A percentile compares a stretch with the other conserved stretches of the same genome.
Evolutionary conservation across 1,284 basidiomycete species (phyloP).

Genomic region (Serendipita sp.): DNA sequence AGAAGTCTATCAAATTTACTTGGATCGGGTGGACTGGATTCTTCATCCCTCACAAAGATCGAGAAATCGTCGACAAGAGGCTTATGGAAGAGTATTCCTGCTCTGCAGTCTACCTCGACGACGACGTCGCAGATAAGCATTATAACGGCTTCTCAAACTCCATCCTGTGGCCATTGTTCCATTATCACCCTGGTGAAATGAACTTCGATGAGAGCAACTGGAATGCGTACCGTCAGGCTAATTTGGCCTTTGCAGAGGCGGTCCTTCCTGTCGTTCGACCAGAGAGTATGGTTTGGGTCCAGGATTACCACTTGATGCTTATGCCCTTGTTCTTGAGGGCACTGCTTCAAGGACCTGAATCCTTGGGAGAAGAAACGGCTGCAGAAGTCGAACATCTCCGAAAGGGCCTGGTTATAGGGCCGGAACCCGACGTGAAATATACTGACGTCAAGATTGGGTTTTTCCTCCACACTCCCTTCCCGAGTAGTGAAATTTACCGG

Average conservation of each 20-base stretch:
- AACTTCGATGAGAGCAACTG: conserved; percentile 98
- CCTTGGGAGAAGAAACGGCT: conserved; percentile 46
- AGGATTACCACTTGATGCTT: conserved; percentile 96
- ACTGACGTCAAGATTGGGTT: conserved; percentile 79
- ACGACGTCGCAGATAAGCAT: conserved; percentile 93
- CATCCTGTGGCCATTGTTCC: conserved; percentile 98
- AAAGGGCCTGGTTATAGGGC: conserved; percentile 22
- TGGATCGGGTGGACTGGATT: conserved; percentile 92
- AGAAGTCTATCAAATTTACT: conserved; percentile 89
- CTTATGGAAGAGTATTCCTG: conserved; percentile 93
- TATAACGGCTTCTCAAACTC: conserved; percentile 99
- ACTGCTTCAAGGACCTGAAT: conserved; percentile 60
- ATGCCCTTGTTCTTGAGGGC: conserved; percentile 87
- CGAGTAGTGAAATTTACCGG: conserved; percentile 96
- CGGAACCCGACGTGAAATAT: conserved; percentile 29
- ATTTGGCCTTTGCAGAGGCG: conserved; percentile 84
- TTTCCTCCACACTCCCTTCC: conserved; percentile 98
- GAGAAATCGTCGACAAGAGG: conserved; percentile 71
- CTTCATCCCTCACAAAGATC: conserved; percentile 79
- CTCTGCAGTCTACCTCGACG: conserved; percentile 93
- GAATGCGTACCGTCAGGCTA: conserved; percentile 95
- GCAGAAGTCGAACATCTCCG: conserved; percentile 51
- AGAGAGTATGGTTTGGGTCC: conserved; percentile 96
- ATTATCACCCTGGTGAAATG: conserved; percentile 98
- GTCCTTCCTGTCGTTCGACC: conserved; percentile 65